Evolutionary conservation across 495 filamentous ascomycete species (phyloP), one percentile per base, ranked within the genome.

Genomic region (Penicillium pulvis): DNA sequence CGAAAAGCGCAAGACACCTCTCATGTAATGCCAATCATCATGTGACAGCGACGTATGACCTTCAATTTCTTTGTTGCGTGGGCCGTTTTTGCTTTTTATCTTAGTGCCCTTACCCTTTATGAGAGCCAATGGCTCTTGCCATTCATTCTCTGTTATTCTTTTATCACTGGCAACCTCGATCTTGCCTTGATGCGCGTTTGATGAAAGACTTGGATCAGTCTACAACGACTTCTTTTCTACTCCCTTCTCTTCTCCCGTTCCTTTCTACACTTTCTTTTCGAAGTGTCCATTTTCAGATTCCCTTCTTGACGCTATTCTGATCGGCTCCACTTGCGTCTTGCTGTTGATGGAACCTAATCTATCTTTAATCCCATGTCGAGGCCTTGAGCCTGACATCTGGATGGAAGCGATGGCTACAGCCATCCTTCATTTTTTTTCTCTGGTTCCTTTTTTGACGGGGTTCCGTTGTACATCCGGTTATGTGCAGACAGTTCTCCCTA

Each of bases 1-100:
- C 56, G 92, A 95, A 77, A 96, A 96, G 85, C 88, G 92, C 69
- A 96, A 91, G 80, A 89, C 84, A 71, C 80, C 86, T 49, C 76
- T 88, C 67, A 72, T 78, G 69, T 78, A 73, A 80, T 73, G 67
- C 68, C 71, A 64, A 71, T 64, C 68, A 66, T 73, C 72, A 72
- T 75, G 72, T 74, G 73, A 75, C 68, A 68, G 70, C 71, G 69
- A 75, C 64, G 68, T 73, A 74, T 70, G 67, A 70, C 56, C 36
- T 64, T 65, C 41, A 46, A 47, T 49, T 55, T 42, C 45, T 49
- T 47, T 23, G 31, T 57, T 47, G 46, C 58, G 35, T 26, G 53
- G 55, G 51, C 57, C 42, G 53, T 36, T 50, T 33, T 55, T 46
- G 19, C 16, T 48, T 55, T 56, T 20, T n/a, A 19, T 50, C 36